Percentiles rank a stretch among this genome's conserved stretches.
Conservation (phyloP, 257 asterid genomes). For the Anisodus acutangulus region DNA sequence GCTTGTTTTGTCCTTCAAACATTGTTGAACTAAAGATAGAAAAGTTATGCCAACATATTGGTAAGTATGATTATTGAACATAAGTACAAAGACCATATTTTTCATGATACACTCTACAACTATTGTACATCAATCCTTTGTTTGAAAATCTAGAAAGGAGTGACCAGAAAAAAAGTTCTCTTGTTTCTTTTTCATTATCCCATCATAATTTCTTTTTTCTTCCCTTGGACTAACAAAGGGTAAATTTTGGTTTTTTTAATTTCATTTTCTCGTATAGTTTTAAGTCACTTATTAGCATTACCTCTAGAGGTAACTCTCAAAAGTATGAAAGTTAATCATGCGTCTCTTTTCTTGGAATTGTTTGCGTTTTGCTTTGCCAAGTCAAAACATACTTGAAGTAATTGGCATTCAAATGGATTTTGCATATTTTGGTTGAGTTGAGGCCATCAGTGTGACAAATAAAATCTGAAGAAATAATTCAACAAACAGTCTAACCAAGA, state of each 20-base stretch:
- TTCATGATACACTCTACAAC: not conserved
- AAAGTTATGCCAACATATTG: constrained; percentile 10
- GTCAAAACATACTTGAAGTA: not conserved
- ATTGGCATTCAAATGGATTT: not conserved
- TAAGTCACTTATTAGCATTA: not conserved
- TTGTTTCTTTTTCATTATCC: not conserved
- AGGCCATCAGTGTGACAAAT: not conserved
- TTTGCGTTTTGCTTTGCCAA: not conserved
- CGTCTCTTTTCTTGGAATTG: not conserved
- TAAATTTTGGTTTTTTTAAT: not conserved
- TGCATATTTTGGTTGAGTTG: not conserved
- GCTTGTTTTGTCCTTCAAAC: constrained; percentile 11
- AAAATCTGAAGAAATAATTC: no score
- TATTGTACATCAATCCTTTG: not conserved
- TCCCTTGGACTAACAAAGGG: not conserved
- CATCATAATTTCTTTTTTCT: no score
- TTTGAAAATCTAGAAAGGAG: no score
- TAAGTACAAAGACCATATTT: not conserved
- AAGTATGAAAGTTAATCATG: not conserved
- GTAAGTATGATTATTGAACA: constrained; percentile 17
- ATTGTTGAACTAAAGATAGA: not conserved
- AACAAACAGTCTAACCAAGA: not conserved
- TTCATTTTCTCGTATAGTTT: not conserved
- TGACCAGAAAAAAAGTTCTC: no score
- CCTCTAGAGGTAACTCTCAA: not conserved